Percentiles rank a stretch among this genome's conserved stretches.
Evolutionary conservation across 768 basidiomycete genomes (phyloP).

Genomic region (Mycena maculata): DNA sequence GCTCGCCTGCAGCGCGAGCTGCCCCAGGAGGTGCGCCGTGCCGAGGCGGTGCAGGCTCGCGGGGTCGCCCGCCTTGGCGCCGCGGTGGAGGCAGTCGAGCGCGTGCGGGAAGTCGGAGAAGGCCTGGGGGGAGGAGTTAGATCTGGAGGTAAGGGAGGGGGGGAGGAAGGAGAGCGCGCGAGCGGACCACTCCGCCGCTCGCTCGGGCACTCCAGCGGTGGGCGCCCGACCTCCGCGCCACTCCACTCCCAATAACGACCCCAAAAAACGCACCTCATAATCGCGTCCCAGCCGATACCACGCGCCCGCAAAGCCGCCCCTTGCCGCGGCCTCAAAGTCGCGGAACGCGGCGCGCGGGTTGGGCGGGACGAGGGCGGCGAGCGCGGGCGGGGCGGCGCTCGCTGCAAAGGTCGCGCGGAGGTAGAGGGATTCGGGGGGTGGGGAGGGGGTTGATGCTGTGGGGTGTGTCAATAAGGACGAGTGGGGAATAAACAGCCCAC

Average conservation of each 20-base stretch:
- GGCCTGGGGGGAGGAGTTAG: background rate
- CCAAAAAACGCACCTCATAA: constrained; percentile 70
- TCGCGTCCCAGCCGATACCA: constrained; percentile 95
- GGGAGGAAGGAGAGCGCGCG: no score
- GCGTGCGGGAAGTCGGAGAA: constrained; percentile 82
- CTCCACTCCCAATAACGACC: no score
- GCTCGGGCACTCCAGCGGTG: no score
- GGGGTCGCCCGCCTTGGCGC: constrained; percentile 72
- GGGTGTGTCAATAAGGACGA: background rate
- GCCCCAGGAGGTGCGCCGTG: constrained; percentile 92
- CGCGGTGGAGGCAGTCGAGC: constrained; percentile 88
- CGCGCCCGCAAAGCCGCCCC: constrained; percentile 79
- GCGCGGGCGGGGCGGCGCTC: constrained; percentile 77
- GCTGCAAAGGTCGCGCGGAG: constrained; percentile 80
- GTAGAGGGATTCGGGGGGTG: constrained; percentile 77
- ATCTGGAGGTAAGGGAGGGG: no score
- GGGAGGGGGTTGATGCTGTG: constrained; percentile 30
- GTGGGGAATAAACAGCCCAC: background rate
- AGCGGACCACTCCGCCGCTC: no score
- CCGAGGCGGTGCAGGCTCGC: constrained; percentile 69
- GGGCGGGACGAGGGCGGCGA: constrained; percentile 70
- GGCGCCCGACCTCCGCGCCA: no score
- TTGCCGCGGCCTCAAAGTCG: constrained; percentile 87
- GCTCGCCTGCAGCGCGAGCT: constrained; percentile 72
- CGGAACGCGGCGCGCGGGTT: constrained; percentile 87